Evolutionary conservation across 257 asterid genomes (phyloP), one percentile per base, ranked within the genome.

Genomic region (Gynochthodes officinalis): DNA sequence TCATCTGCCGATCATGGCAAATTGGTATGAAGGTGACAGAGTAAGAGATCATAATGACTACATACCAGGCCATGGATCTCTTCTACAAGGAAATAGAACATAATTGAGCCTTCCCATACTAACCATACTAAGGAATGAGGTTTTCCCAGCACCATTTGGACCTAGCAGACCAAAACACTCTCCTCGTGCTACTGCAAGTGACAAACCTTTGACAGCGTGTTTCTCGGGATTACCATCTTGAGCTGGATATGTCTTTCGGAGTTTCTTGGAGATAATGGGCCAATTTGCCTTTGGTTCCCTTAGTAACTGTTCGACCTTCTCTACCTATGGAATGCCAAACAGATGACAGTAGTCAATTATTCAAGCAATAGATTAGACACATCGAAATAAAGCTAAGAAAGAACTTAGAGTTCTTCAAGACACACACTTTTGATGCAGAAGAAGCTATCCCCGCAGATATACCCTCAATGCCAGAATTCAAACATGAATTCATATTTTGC

Each of bases 91-190:
- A 11, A 81, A 4, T 59, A 30, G 46, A 33, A 72, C 39, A 16
- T 60, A 28, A 25, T 6, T 23, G 12, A 75, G 77, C 67, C 35
- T 73, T 23, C 77, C 7, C 30, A n/a, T 35, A 84, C 95, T 77
- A 54, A 89, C 97, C 98, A 94, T 94, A 77, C 81, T 91, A 71
- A 94, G 88, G 75, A 89, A 88, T 32, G 97, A 91, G 59, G 97
- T 93, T 88, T 93, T 93, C 28, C 68, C 68, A 1, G 86, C 88
- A 48, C 88, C 88, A 62, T 84, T 84, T 28, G 88, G 88, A 60
- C 88, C 88, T 28, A 84, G 75, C 75, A 84, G 81, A 28, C 86
- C 88, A 74, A 84, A 84, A 71, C 88, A 84, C 73, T 84, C 88
- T 40, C 86, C 86, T 1, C 76, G 75, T 21, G 77, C 67, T 28